Evolutionary conservation across 1,284 basidiomycete genomes (phyloP).

Genomic region (Chalciporus sp.): DNA sequence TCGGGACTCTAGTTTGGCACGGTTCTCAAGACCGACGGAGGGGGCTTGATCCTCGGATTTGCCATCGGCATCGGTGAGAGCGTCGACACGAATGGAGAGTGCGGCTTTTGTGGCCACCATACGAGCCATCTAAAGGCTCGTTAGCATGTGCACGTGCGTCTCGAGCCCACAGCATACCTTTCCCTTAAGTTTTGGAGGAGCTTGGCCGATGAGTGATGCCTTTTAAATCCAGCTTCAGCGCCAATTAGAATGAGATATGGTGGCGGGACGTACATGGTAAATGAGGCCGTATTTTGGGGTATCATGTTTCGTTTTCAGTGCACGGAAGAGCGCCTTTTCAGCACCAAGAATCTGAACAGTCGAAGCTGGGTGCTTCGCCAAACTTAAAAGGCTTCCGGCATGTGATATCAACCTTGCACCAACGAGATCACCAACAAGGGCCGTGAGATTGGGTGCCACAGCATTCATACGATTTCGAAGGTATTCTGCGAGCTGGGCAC

Average conservation of each 20-base stretch:
- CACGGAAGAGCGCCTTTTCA: slow-evolving; percentile 97
- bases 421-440: slow-evolving; percentile 94
- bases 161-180: slow-evolving; percentile 56
- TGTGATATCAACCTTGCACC: slow-evolving; percentile 96
- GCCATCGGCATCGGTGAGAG: slow-evolving; percentile 89
- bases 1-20: slow-evolving; percentile 93
- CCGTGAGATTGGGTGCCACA: slow-evolving; percentile 96
- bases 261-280: slow-evolving; percentile 75
- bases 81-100: slow-evolving; percentile 95
- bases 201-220: slow-evolving; percentile 95
- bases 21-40: slow-evolving; percentile 90
- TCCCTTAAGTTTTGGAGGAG: slow-evolving; percentile 97
- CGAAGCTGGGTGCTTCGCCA: slow-evolving; percentile 97
- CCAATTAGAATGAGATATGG: slow-evolving; percentile 1
- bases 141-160: slow-evolving; percentile 2
- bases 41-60: slow-evolving; percentile 84
- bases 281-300: slow-evolving; percentile 98
- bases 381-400: slow-evolving; percentile 90
- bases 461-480: slow-evolving; percentile 96
- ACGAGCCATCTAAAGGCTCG: slow-evolving; percentile 81
- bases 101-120: slow-evolving; percentile 99
- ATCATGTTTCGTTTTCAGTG: slow-evolving; percentile 98
- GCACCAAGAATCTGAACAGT: slow-evolving; percentile 98
- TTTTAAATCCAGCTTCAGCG: slow-evolving; percentile 33
- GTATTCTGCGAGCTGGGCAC: slow-evolving; percentile 92